phyloP scores from a whole-genome alignment of 768 basidiomycete genomes.

The Suillus alpinus region DNA sequence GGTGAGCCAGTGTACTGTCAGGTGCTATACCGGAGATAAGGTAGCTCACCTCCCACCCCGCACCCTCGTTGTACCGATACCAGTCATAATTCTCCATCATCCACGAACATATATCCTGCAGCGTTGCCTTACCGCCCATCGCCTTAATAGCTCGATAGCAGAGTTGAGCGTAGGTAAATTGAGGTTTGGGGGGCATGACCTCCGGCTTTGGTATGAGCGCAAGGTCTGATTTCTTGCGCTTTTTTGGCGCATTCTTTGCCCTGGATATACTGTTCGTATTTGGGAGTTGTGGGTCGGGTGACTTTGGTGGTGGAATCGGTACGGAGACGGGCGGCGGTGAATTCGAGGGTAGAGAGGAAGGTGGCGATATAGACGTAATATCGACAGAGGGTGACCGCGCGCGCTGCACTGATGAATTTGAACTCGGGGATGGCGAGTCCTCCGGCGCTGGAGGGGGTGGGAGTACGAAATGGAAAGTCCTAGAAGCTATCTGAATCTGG shows the following conservation, averaged over 20 bases:
- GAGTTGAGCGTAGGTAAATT: conserved; percentile 86
- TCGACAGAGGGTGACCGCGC: conserved; percentile 80
- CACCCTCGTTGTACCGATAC: conserved; percentile 80
- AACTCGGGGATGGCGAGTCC: conserved; percentile 79
- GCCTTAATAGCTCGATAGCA: conserved; percentile 87
- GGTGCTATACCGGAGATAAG: background rate
- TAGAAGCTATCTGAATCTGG: conserved; percentile 94
- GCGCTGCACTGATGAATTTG: conserved; percentile 63
- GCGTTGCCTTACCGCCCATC: conserved; percentile 79
- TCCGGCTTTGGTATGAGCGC: conserved; percentile 52
- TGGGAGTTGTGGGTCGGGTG: conserved; percentile 52
- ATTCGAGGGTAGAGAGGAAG: conserved; percentile 74
- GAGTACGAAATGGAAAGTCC: conserved; percentile 94
- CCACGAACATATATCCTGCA: conserved; percentile 92
- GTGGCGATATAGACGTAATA: conserved; percentile 78
- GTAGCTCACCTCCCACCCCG: conserved; percentile 82
- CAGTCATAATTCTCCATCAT: conserved; percentile 86
- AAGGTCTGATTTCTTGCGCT: conserved; percentile 61
- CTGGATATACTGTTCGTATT: conserved; percentile 61
- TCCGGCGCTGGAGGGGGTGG: conserved; percentile 83
- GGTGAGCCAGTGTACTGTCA: background rate
- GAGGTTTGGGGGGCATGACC: conserved; percentile 86
- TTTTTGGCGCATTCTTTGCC: conserved; percentile 52
- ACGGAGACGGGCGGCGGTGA: conserved; percentile 61
- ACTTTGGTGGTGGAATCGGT: conserved; percentile 44